These are phyloP conservation scores for Botrytis sinoallii DNA, from an alignment of 2,329 filamentous ascomycete species.

Conservation along the genomic window DNA sequence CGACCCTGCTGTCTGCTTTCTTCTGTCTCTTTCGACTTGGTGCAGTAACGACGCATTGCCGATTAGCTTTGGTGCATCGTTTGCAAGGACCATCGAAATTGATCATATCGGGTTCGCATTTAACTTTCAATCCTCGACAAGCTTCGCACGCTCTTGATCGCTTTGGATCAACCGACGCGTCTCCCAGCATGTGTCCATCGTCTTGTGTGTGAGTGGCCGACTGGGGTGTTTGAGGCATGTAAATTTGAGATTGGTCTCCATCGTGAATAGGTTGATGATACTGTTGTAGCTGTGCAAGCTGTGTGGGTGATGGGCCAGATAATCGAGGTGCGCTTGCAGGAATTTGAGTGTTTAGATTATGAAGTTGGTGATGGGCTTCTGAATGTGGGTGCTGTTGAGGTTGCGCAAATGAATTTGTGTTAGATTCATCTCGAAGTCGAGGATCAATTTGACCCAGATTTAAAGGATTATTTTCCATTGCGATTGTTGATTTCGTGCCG, in stretches of 20 bases:
- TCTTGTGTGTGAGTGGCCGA: conserved; percentile 24
- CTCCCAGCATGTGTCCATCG: conserved; percentile 27
- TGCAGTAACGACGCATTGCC: conserved; percentile 41
- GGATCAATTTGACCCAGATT: conserved; percentile 22
- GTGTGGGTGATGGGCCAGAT: conserved; percentile 13
- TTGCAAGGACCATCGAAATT: conserved; percentile 39
- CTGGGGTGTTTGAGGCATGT: conserved; percentile 32
- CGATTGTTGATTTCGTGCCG: conserved; percentile 8
- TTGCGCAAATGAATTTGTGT: conserved; percentile 16
- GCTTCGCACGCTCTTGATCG: conserved; percentile 43
- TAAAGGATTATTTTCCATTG: conserved; percentile 17
- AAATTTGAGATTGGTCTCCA: conserved; percentile 20
- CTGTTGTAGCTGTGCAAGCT: conserved; percentile 18
- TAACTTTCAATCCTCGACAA: conserved; percentile 44
- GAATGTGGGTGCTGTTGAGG: conserved; percentile 16
- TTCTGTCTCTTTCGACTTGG: conserved; percentile 45
- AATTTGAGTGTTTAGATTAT: conserved; percentile 13
- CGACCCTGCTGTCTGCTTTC: conserved; percentile 45
- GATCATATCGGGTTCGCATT: conserved; percentile 41
- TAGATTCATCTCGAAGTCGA: conserved; percentile 22
- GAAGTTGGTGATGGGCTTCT: conserved; percentile 10
- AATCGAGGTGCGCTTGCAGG: conserved; percentile 14
- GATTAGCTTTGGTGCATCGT: conserved; percentile 42
- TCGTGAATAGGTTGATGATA: conserved; percentile 20
- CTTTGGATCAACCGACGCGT: conserved; percentile 34